Evolutionary conservation across 106 monocot genomes (phyloP).

Genomic region (Dendrobium catenatum): DNA sequence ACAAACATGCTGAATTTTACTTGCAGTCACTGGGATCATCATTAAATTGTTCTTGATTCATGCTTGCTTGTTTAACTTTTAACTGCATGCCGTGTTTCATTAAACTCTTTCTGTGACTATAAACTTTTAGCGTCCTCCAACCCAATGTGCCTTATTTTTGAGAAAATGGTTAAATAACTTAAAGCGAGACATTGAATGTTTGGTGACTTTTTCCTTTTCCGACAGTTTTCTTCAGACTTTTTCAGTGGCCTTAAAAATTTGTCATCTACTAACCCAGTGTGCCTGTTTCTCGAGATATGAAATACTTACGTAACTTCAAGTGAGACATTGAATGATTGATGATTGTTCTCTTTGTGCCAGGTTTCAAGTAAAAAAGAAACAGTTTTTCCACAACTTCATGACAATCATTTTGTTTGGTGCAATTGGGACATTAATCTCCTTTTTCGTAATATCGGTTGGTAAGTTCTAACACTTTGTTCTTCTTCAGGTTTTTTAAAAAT

Average conservation of each 20-base stretch:
- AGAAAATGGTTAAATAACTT: neutral
- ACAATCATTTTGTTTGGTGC: slow-evolving; percentile 93
- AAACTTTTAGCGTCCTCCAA: neutral
- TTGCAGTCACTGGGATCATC: neutral
- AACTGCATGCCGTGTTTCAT: neutral
- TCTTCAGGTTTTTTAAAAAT: neutral
- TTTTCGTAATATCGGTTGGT: slow-evolving; percentile 72
- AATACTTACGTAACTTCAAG: neutral
- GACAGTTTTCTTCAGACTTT: neutral
- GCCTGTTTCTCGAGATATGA: slow-evolving; percentile 3
- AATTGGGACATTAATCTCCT: slow-evolving; percentile 84
- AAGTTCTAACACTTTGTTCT: slow-evolving; percentile 7
- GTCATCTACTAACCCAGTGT: neutral
- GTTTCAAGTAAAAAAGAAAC: slow-evolving; percentile 98
- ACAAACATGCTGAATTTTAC: no score
- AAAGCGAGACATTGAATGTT: neutral
- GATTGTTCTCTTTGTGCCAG: slow-evolving; percentile 29
- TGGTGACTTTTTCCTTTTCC: neutral
- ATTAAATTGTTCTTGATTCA: neutral
- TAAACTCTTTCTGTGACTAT: neutral
- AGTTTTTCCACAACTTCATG: slow-evolving; percentile 95
- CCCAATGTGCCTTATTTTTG: neutral
- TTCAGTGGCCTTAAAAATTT: neutral
- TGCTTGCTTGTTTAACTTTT: neutral
- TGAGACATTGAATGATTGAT: neutral